These are phyloP conservation scores for Globisporangium polare DNA, from an alignment of 352 stramenopile species.

Conservation along the genomic window DNA sequence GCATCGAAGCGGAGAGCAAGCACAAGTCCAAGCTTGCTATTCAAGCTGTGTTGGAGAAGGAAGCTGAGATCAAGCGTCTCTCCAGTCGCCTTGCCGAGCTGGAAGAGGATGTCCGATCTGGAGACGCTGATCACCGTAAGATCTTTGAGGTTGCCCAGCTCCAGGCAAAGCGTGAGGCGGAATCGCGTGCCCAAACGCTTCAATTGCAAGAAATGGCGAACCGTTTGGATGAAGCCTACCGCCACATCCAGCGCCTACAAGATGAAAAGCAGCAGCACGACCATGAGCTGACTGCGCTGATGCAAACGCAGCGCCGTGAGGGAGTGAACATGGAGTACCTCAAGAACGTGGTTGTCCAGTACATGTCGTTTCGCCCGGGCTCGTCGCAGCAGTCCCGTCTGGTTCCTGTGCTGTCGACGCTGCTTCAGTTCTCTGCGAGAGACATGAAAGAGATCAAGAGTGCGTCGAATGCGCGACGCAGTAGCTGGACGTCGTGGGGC, in stretches of 20 bases:
- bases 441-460: conserved; percentile 82
- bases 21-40: conserved; percentile 85
- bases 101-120: conserved; percentile 82
- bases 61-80: conserved; percentile 62
- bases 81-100: conserved; percentile 54
- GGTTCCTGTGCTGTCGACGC: conserved; percentile 78
- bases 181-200: conserved; percentile 46
- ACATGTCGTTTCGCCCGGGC: conserved; percentile 83
- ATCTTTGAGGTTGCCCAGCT: conserved; percentile 86
- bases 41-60: conserved; percentile 76
- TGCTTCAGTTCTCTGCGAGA: conserved; percentile 74
- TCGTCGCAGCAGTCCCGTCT: conserved; percentile 77
- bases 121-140: conserved; percentile 80
- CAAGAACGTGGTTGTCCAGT: conserved; percentile 90
- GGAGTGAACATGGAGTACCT: conserved; percentile 90
- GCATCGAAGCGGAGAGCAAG: conserved; percentile 73
- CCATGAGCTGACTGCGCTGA: conserved; percentile 65
- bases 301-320: conserved; percentile 79
- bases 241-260: conserved; percentile 50
- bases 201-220: conserved; percentile 50
- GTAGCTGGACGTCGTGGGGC: conserved; percentile 71
- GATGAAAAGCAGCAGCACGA: conserved; percentile 58
- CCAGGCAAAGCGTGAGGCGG: conserved; percentile 77
- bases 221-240: conserved; percentile 38
- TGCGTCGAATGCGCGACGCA: conserved; percentile 42